phyloP scores from a whole-genome alignment of 2,329 filamentous ascomycete species.

The Trichoderma oligosporum region DNA sequence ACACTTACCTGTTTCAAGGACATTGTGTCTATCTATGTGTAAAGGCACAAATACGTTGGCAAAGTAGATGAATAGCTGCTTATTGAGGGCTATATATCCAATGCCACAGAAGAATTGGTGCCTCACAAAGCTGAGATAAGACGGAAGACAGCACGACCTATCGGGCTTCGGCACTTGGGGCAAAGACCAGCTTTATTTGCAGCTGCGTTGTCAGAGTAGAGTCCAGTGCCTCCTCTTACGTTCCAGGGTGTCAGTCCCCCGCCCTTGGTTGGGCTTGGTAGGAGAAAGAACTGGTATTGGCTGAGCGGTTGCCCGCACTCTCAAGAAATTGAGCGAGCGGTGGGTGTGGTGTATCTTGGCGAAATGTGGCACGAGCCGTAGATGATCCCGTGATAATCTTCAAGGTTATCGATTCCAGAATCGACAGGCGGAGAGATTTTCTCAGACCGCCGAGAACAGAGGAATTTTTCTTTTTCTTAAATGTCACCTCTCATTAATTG shows the following conservation, averaged over 20 bases:
- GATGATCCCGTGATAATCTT: constrained; percentile 17
- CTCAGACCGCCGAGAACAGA: background rate
- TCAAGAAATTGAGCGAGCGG: constrained; percentile 1
- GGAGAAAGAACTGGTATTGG: constrained; percentile 9
- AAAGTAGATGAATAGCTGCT: background rate
- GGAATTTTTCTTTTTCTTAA: background rate
- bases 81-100: constrained; percentile 3
- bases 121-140: constrained; percentile 1
- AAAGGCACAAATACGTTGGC: background rate
- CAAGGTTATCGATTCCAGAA: constrained; percentile 13
- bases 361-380: constrained; percentile 10
- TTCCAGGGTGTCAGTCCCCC: constrained; percentile 14
- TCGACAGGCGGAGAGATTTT: constrained; percentile 7
- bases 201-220: constrained; percentile 3
- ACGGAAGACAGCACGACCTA: background rate
- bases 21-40: constrained; percentile 38
- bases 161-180: constrained; percentile 3
- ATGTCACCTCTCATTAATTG: background rate
- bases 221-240: constrained; percentile 4
- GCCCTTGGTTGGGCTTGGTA: constrained; percentile 7
- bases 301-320: background rate
- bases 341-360: constrained; percentile 17
- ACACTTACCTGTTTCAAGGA: constrained; percentile 56
- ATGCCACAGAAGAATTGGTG: constrained; percentile 1
- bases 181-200: constrained; percentile 3